Evolutionary conservation across 2,329 filamentous ascomycete species (phyloP), one percentile per base, ranked within the genome.

Genomic region (Fusarium sp.): DNA sequence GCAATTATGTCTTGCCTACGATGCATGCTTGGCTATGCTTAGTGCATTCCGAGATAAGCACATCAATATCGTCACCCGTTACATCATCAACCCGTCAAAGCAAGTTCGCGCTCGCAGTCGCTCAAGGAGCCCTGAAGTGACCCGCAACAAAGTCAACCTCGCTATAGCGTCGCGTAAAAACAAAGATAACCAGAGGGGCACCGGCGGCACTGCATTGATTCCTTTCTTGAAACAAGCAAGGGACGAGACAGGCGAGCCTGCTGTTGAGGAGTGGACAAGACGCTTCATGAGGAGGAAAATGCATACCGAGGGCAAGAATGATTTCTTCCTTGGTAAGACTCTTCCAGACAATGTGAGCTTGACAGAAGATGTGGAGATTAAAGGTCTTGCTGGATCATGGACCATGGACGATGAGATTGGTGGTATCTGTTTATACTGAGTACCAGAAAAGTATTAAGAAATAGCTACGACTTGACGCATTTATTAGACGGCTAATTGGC

Each of bases 151-250:
- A 71, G 62, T 88, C 55, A 93, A 94, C 70, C 84, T 94, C 14
- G 89, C 90, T 3, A 85, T 87, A 4, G 85, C 87, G 2, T 87
- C 86, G 4, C 80, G 81, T 18, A 82, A 84, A 70, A 78, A 81
- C 19, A 81, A 82, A 49, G 82, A 83, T 75, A 91, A 91, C 52
- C 86, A 97, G 28, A 93, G 92, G 45, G 96, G 96, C 3, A 99
- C 96, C 0, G 96, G 96, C 16, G 96, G 96, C 18, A 98, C 96
- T 0, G 93, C 94, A 0, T 83, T 99, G 59, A 98, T 99, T 58
- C 93, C 95, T 0, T 99, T 99, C 81, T 84, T 99, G 65, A 98
- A 98, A 81, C 96, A 99, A 81, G 96, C 96, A 7, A 87, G 96
- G 28, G 94, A 99, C 75, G 96, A 99, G 84, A 99, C 96, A 1